Evolutionary conservation across 1,139 yeast species (phyloP).

Genomic region (Williopsis jadinii): DNA sequence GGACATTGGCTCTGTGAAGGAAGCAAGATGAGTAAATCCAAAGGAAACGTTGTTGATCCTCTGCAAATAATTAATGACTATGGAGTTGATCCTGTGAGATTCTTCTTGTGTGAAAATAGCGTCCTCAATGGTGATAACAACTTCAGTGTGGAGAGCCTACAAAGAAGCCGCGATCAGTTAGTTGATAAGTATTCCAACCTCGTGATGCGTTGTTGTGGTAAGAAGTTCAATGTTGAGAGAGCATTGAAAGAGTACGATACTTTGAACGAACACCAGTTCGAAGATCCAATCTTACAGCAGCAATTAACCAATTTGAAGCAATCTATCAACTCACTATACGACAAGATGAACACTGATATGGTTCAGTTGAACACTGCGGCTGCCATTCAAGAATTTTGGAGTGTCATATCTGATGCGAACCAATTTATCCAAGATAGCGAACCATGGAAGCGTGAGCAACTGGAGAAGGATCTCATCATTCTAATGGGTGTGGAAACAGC

Average conservation of each 20-base stretch:
- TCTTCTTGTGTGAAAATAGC: constrained; percentile 72
- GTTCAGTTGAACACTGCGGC: constrained; percentile 45
- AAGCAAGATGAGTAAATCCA: constrained; percentile 84
- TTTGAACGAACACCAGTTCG: constrained; percentile 10
- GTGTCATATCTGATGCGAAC: constrained; percentile 55
- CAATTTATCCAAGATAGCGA: constrained; percentile 49
- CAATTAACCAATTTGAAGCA: constrained; percentile 17
- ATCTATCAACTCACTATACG: constrained; percentile 25
- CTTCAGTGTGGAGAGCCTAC: constrained; percentile 56
- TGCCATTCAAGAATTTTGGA: constrained; percentile 62
- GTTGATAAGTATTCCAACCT: constrained; percentile 83
- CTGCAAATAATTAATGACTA: constrained; percentile 48
- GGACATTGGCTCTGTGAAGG: constrained; percentile 94
- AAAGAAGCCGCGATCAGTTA: constrained; percentile 52
- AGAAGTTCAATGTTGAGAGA: constrained; percentile 52
- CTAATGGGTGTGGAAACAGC: constrained; percentile 64
- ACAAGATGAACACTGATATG: constrained; percentile 37
- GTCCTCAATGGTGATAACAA: constrained; percentile 73
- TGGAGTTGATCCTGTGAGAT: constrained; percentile 70
- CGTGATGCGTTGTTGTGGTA: constrained; percentile 65
- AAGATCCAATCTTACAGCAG: constrained; percentile 7
- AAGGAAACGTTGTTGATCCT: constrained; percentile 97
- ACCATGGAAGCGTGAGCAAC: constrained; percentile 46
- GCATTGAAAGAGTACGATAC: constrained; percentile 26
- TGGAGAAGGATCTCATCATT: constrained; percentile 45